These are phyloP conservation scores for Myxozyma sirexii DNA, from an alignment of 805 yeast species.

Conservation along the genomic window DNA sequence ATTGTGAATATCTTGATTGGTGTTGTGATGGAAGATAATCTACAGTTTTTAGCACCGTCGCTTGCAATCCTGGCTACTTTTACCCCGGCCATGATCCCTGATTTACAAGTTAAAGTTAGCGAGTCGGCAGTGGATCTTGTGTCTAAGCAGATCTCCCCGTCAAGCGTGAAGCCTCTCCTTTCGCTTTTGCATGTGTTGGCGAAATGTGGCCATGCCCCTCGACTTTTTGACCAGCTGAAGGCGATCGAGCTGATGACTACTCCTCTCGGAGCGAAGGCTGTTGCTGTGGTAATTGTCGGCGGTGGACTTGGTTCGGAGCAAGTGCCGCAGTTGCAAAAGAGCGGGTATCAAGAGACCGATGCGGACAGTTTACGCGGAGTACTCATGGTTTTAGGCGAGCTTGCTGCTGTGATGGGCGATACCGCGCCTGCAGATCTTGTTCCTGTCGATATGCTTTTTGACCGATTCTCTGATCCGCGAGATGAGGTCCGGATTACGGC, in stretches of 20 bases:
- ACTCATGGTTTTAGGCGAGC: conserved; percentile 26
- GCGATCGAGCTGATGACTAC: conserved; percentile 32
- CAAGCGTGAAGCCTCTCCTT: conserved; percentile 16
- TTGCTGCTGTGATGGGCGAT: conserved; percentile 14
- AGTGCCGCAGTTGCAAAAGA: not conserved
- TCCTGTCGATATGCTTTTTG: conserved; percentile 43
- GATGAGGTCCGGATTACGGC: conserved; percentile 49
- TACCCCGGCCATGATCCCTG: not conserved
- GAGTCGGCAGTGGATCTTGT: conserved; percentile 9
- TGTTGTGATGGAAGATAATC: conserved; percentile 12
- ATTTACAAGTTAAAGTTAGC: not conserved
- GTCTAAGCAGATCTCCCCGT: conserved; percentile 4
- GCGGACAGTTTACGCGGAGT: conserved; percentile 9
- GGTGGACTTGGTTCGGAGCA: conserved; percentile 18
- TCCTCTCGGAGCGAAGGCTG: conserved; percentile 16
- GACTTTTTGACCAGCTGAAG: not conserved
- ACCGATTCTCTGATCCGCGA: conserved; percentile 43
- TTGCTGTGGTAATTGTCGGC: conserved; percentile 20
- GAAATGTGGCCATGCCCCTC: conserved; percentile 3
- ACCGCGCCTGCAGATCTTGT: conserved; percentile 10
- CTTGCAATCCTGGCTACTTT: conserved; percentile 12
- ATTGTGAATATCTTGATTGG: conserved; percentile 24
- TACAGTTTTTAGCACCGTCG: conserved; percentile 29
- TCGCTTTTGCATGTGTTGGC: conserved; percentile 16
- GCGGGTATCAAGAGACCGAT: not conserved